phyloP scores from a whole-genome alignment of 2,329 filamentous ascomycete species.

The Paraphoma sp. region DNA sequence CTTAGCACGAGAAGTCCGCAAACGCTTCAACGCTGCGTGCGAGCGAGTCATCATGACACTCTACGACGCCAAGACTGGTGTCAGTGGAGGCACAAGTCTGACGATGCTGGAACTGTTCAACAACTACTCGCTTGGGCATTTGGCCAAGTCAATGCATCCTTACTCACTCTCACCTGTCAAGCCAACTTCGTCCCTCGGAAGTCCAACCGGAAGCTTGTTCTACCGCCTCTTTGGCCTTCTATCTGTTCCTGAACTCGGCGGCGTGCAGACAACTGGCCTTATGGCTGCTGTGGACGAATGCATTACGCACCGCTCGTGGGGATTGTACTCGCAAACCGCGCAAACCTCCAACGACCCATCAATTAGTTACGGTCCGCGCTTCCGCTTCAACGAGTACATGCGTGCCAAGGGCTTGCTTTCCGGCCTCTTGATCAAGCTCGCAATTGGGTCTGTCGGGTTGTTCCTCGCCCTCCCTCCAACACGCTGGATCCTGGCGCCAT shows the following conservation, averaged over 20 bases:
- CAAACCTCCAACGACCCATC: slow-evolving; percentile 35
- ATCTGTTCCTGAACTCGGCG: slow-evolving; percentile 64
- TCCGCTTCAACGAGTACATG: slow-evolving; percentile 65
- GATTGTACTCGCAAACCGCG: slow-evolving; percentile 51
- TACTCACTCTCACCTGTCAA: slow-evolving; percentile 59
- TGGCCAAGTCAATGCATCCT: slow-evolving; percentile 57
- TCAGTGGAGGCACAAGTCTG: slow-evolving; percentile 66
- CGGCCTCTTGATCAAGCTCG: slow-evolving; percentile 58
- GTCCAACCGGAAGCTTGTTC: slow-evolving; percentile 45
- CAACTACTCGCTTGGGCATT: slow-evolving; percentile 53
- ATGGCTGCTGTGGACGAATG: slow-evolving; percentile 61
- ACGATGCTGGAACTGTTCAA: slow-evolving; percentile 68
- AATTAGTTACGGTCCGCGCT: slow-evolving; percentile 60
- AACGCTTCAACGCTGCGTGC: slow-evolving; percentile 58
- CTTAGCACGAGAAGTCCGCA: slow-evolving; percentile 60
- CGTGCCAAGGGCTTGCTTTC: slow-evolving; percentile 57
- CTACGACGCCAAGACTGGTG: slow-evolving; percentile 57
- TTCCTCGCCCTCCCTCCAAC: slow-evolving; percentile 60
- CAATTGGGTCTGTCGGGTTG: slow-evolving; percentile 53
- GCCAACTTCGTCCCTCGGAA: slow-evolving; percentile 43
- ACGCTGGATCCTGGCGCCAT: slow-evolving; percentile 49
- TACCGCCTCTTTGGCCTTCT: slow-evolving; percentile 60
- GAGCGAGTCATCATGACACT: slow-evolving; percentile 60
- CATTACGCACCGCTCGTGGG: slow-evolving; percentile 67
- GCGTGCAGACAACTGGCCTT: slow-evolving; percentile 62